These are phyloP conservation scores for Porphyrellus cyaneotinctus DNA, from an alignment of 768 basidiomycete genomes.

Conservation along the genomic window DNA sequence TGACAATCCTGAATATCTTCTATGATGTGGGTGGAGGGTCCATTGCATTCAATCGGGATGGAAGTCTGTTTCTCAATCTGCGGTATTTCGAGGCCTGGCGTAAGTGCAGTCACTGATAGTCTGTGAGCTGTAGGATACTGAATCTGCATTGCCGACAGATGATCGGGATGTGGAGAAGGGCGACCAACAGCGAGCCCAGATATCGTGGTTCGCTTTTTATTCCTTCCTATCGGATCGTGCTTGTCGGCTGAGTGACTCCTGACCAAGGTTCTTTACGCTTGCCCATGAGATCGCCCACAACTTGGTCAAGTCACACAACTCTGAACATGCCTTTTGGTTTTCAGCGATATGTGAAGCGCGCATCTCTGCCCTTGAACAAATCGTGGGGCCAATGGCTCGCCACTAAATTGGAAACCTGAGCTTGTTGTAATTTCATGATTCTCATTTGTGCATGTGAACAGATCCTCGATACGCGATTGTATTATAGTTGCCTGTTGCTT, in stretches of 20 bases:
- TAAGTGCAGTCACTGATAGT: neutral
- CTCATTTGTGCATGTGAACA: too few relatives aligned
- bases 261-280: constrained; percentile 72
- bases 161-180: neutral
- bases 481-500: too few relatives aligned
- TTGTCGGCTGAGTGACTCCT: too few relatives aligned
- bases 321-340: constrained; percentile 93
- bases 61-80: neutral
- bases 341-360: constrained; percentile 81
- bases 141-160: neutral
- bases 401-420: too few relatives aligned
- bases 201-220: neutral
- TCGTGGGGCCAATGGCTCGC: too few relatives aligned
- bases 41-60: neutral
- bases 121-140: neutral
- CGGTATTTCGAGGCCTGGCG: neutral
- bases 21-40: neutral
- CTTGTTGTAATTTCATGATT: too few relatives aligned
- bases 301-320: constrained; percentile 79
- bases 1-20: neutral
- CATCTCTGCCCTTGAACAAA: constrained; percentile 28
- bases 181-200: neutral
- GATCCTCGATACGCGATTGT: too few relatives aligned
- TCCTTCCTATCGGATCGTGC: too few relatives aligned
- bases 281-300: constrained; percentile 96